Evolutionary conservation across 495 filamentous ascomycete genomes (phyloP), one percentile per base, ranked within the genome.

Genomic region (Penicillium argentinense): DNA sequence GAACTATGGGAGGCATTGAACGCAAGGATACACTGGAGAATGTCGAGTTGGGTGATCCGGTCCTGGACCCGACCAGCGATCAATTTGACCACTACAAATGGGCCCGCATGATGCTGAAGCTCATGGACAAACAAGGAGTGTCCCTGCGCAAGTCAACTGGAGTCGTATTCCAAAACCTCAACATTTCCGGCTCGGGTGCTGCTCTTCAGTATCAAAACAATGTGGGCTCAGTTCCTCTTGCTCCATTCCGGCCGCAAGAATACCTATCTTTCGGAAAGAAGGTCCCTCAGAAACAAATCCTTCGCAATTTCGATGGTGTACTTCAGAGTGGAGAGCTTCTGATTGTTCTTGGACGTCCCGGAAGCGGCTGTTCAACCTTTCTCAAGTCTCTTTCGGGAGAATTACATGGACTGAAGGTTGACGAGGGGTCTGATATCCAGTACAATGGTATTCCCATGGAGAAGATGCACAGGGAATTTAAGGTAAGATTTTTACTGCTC

Each of bases 51-150:
- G 66, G 73, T 5, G 77, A 79, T 50, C 75, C 79, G 0, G 64
- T 72, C 5, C 62, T 84, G n/a, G 77, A 85, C 60, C 81, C 81
- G 7, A 70, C 65, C 17, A 72, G 70, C 32, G 65, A 67, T 1
- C 67, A 83, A 45, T 85, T 85, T 59, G 72, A 80, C 45, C 72
- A 79, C 5, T 71, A 80, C 39, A 71, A 77, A 46, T 85, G 80
- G 80, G 68, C 72, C 16, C 59, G 79, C 56, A 74, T 75, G 73
- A 63, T 64, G 49, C 49, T 75, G 36, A 65, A 62, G 39, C 8
- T 69, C 32, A 49, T 74, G 49, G 69, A 75, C 34, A 65, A 68
- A 19, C 64, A 78, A 36, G 73, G 72, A 9, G 59, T 76, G 4
- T 58, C 60, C 42, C 57, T 64, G 14, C 60, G 62, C 24, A 54